Base-by-base conservation (phyloP, 1,139 yeast genomes). In the Zygosaccharomyces sapae region DNA sequence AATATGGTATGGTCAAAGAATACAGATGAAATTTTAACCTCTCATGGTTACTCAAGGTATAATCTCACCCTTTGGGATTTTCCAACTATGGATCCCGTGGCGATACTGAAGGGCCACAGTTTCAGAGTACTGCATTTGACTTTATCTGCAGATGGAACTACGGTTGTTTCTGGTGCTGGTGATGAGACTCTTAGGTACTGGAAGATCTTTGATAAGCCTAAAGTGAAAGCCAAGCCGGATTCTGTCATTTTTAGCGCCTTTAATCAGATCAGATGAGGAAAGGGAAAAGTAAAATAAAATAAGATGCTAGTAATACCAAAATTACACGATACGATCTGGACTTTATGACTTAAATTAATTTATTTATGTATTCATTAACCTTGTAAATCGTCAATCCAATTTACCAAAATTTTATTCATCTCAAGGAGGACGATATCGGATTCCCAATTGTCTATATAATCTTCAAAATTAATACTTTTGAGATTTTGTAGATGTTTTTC, bases 111-210 rank as follows among this genome's bases (percentile, higher is more conserved):
- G 6, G 98, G 97, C 0, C 99, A 92, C 62, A 87, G 96, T 0
- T 88, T 86, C 63, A 75, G 99, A 52, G 98, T 92, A 6, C 71
- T 94, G 43, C 94, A 92, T 64, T 73, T 92, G 55, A 81, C 96
- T 3, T 75, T 90, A 70, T 85, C 95, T n/a, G 96, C 97, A 0
- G 97, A 92, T 68, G 98, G 98, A 1, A 90, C 87, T 54, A 88
- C 97, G 0, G 85, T 92, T 12, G 98, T 92, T 2, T 90, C 98
- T 0, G 99, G 98, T 0, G 97, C 98, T 0, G 98, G 98, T 1
- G 99, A 92, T 68, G 98, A 94, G 67, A 92, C 98, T 0, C 70
- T 92, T 49, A 70, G 97, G 57, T 87, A 89, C 61, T 90, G 97
- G 97, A 87, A 86, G 58, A 84, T 88, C 1, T 89, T 87, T 69